These are phyloP conservation scores for Curvularia lunata DNA, from an alignment of 2,329 filamentous ascomycete genomes.

Conservation along the genomic window DNA sequence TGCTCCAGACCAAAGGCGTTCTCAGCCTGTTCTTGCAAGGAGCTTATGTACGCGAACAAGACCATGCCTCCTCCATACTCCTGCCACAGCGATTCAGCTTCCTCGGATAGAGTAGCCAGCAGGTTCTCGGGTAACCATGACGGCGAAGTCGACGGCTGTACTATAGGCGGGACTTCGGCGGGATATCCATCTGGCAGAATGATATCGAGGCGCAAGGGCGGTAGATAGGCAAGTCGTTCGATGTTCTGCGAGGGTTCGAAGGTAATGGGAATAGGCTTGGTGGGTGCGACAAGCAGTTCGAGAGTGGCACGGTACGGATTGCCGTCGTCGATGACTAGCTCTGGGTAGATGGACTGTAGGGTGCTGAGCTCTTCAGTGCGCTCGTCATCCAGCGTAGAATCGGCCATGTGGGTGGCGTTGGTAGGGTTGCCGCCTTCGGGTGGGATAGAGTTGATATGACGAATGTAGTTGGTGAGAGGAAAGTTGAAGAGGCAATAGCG, in stretches of 20 bases:
- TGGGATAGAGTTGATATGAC: slow-evolving; percentile 17
- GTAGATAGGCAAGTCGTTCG: slow-evolving; percentile 61
- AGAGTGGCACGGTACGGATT: slow-evolving; percentile 57
- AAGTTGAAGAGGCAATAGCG: slow-evolving; percentile 7
- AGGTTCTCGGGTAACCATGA: slow-evolving; percentile 60
- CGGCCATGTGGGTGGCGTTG: slow-evolving; percentile 33
- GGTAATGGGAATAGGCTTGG: slow-evolving; percentile 54
- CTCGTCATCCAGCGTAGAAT: slow-evolving; percentile 56
- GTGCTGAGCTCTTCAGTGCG: slow-evolving; percentile 65
- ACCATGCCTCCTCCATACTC: slow-evolving; percentile 64
- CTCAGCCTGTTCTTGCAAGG: slow-evolving; percentile 65
- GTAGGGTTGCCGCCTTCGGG: background rate
- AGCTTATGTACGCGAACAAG: slow-evolving; percentile 66
- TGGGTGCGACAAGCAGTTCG: slow-evolving; percentile 62
- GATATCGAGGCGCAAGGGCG: slow-evolving; percentile 61
- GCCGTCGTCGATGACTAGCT: slow-evolving; percentile 58
- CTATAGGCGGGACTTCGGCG: slow-evolving; percentile 56
- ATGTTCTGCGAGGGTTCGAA: slow-evolving; percentile 47
- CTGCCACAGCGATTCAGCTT: slow-evolving; percentile 63
- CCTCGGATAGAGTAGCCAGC: slow-evolving; percentile 54
- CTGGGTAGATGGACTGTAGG: slow-evolving; percentile 67
- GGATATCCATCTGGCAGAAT: slow-evolving; percentile 64
- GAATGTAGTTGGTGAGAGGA: background rate
- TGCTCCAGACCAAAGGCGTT: slow-evolving; percentile 59
- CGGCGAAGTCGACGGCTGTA: slow-evolving; percentile 57